Evolutionary conservation across 1,139 yeast genomes (phyloP).

Genomic region (Dujonia santamariae): DNA sequence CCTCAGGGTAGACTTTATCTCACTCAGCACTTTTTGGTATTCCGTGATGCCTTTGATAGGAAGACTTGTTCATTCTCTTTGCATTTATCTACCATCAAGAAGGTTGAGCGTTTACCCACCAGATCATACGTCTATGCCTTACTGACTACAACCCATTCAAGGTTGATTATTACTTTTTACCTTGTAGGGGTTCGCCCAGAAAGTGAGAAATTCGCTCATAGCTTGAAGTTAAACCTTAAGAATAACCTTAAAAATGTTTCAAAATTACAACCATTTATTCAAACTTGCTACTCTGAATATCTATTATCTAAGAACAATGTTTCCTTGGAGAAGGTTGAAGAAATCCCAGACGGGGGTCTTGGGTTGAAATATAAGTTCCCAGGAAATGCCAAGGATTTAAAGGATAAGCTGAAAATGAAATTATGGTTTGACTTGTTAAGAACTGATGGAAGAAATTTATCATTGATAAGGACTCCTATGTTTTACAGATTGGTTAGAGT

Average conservation of each 20-base stretch:
- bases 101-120: constrained; percentile 82
- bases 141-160: constrained; percentile 66
- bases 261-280: constrained; percentile 61
- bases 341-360: constrained; percentile 79
- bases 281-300: constrained; percentile 83
- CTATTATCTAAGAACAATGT: constrained; percentile 60
- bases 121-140: constrained; percentile 78
- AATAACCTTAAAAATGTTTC: constrained; percentile 64
- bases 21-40: constrained; percentile 73
- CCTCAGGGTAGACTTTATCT: constrained; percentile 56
- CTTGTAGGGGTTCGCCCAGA: constrained; percentile 77
- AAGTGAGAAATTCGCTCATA: constrained; percentile 76
- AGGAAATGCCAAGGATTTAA: constrained; percentile 73
- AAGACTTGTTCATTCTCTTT: constrained; percentile 66
- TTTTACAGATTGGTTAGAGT: constrained; percentile 82
- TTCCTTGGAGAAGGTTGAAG: constrained; percentile 40
- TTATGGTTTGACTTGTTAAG: constrained; percentile 91
- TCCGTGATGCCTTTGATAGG: constrained; percentile 66
- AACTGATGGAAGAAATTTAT: constrained; percentile 79
- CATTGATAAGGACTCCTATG: constrained; percentile 69
- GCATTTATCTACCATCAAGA: constrained; percentile 75
- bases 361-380: constrained; percentile 85
- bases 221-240: constrained; percentile 59
- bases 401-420: constrained; percentile 84
- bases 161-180: constrained; percentile 60